Evolutionary conservation across 345 rosid species (phyloP), one percentile per base, ranked within the genome.

Genomic region (Ceriops zippeliana): DNA sequence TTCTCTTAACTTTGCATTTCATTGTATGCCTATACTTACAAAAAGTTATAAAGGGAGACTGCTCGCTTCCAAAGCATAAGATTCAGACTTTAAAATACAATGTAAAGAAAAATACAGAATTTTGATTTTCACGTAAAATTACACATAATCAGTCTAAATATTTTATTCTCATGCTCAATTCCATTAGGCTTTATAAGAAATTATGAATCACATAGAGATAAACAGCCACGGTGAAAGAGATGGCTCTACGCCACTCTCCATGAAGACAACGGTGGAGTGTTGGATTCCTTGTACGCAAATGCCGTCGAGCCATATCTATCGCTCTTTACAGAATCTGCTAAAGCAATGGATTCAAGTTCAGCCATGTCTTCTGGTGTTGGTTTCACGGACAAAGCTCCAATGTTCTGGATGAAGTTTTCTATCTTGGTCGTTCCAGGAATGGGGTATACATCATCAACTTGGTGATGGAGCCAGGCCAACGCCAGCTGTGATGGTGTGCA

Each of bases 401-500:
- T 76, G 73, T 88, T 88, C 72, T 80, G 83, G 54, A 79, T 76
- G 51, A 89, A 73, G 78, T 89, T 89, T 70, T 82, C 86, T 0
- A 83, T 79, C 79, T 82, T 84, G 28, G 87, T 84, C 32, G 90
- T 85, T 69, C 86, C 86, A 2, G 89, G 91, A 70, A 89, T 89
- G 63, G 86, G 90, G 24, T 87, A 84, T 0, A 89, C 86, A 30
- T 89, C 91, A 2, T 79, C 80, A 47, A 90, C 89, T 32, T 80
- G 87, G 75, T 81, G 89, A 73, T 87, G 92, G 37, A 87, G 73
- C 96, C 89, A 90, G n/a, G 90, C 86, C 1, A 88, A 73, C n/a
- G 92, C 93, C 58, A 90, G 79, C 76, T 87, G 89, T n/a, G 79
- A 83, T 0, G 88, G 75, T 28, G 86, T 81, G 82, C 92, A 87